Percentiles rank a stretch among this genome's conserved stretches.
These are phyloP conservation scores for Scedosporium minutisporum DNA, from an alignment of 2,329 filamentous ascomycete genomes.

Conservation along the genomic window DNA sequence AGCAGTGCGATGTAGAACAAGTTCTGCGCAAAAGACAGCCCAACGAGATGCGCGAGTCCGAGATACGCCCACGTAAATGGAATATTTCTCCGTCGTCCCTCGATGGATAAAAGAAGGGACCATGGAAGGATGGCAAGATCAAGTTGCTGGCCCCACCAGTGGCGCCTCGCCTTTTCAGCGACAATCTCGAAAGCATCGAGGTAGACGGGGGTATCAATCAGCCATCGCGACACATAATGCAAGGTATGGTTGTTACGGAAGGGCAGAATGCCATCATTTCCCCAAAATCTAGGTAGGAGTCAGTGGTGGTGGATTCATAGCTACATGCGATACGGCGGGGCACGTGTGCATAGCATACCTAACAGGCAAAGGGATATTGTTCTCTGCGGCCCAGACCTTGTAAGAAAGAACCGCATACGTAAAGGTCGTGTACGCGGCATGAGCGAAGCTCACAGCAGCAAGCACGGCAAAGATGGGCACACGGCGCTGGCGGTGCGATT, in stretches of 20 bases:
- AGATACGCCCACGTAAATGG: conserved; percentile 46
- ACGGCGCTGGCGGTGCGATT: conserved; percentile 17
- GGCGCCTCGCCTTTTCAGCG: conserved; percentile 41
- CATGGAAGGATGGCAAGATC: conserved; percentile 44
- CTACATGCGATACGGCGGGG: not conserved
- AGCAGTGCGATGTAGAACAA: conserved; percentile 52
- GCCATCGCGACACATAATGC: conserved; percentile 38
- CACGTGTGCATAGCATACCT: conserved; percentile 18
- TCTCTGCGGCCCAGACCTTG: conserved; percentile 35
- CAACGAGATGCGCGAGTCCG: conserved; percentile 47
- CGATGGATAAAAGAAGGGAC: conserved; percentile 47
- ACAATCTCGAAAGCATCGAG: conserved; percentile 44
- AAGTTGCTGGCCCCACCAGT: conserved; percentile 55
- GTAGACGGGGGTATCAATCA: conserved; percentile 41
- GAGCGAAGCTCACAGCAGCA: conserved; percentile 32
- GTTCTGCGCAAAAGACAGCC: conserved; percentile 52
- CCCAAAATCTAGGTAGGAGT: conserved; percentile 13
- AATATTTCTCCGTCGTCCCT: conserved; percentile 48
- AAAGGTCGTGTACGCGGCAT: conserved; percentile 32
- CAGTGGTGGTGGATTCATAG: too few relatives aligned
- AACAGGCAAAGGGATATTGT: conserved; percentile 25
- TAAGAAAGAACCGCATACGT: conserved; percentile 37
- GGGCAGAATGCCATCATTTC: conserved; percentile 25
- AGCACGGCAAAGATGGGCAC: conserved; percentile 30
- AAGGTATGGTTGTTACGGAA: conserved; percentile 17